Percentiles rank a stretch among this genome's conserved stretches.
Evolutionary conservation across 2,329 filamentous ascomycete species (phyloP).

Genomic region (Ophiostoma novo-ulmi): DNA sequence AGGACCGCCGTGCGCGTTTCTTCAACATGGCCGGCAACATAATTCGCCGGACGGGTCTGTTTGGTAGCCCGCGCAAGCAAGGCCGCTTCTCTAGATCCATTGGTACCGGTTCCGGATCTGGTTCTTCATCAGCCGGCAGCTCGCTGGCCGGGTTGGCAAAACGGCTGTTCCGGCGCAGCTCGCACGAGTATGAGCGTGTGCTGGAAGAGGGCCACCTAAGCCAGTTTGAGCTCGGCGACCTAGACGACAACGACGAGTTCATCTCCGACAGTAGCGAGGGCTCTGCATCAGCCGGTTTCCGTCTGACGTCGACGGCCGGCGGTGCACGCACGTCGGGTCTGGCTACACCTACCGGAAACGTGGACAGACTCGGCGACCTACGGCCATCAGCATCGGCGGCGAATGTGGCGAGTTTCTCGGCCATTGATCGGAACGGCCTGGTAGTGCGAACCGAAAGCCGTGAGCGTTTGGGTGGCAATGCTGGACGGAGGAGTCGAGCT

Average conservation of each 20-base stretch:
- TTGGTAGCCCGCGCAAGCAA: constrained; percentile 43
- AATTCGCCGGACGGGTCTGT: constrained; percentile 40
- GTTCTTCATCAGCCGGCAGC: neutral
- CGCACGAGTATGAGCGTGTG: constrained; percentile 70
- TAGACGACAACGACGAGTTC: constrained; percentile 59
- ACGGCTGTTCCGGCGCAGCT: constrained; percentile 57
- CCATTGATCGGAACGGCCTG: constrained; percentile 60
- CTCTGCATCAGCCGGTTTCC: constrained; percentile 10
- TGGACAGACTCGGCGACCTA: constrained; percentile 48
- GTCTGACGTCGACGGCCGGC: constrained; percentile 22
- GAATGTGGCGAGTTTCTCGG: constrained; percentile 30
- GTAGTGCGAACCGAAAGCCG: constrained; percentile 79
- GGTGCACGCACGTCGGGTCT: constrained; percentile 55
- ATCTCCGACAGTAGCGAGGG: constrained; percentile 58
- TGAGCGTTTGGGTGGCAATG: constrained; percentile 59
- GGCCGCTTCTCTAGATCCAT: constrained; percentile 19
- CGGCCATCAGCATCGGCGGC: constrained; percentile 29
- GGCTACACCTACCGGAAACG: constrained; percentile 59
- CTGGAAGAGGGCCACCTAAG: constrained; percentile 67
- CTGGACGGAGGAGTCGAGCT: constrained; percentile 53
- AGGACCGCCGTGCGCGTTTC: constrained; percentile 63
- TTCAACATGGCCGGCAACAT: constrained; percentile 48
- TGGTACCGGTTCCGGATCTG: constrained; percentile 7
- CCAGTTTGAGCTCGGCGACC: constrained; percentile 72
- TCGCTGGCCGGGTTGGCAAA: constrained; percentile 46